These are phyloP conservation scores for Termitomyces sp. DNA, from an alignment of 768 basidiomycete species.

Conservation along the genomic window DNA sequence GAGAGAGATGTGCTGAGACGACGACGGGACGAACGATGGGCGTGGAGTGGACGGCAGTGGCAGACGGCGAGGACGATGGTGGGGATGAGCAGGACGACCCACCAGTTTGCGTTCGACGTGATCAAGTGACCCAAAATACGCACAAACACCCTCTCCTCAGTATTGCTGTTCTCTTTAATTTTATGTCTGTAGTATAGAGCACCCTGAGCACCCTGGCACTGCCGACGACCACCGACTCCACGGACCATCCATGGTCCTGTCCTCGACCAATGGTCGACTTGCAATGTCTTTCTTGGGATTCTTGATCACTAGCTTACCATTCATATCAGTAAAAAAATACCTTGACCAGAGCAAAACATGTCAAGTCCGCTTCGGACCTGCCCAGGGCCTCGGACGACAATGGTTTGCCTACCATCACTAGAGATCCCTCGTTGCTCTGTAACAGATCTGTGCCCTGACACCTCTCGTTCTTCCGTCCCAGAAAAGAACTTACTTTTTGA, in stretches of 20 bases:
- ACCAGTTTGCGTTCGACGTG: constrained; percentile 17
- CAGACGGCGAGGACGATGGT: background rate
- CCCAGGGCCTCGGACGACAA: too few species aligned
- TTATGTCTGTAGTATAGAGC: too few species aligned
- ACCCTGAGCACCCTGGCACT: too few species aligned
- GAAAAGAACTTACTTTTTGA: background rate
- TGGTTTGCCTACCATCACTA: background rate
- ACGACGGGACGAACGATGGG: background rate
- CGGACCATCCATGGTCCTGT: too few species aligned
- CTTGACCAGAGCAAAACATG: background rate
- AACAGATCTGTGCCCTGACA: background rate
- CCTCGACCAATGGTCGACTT: too few species aligned
- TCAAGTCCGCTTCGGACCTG: background rate
- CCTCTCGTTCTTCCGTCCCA: background rate
- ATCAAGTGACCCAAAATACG: constrained; percentile 35
- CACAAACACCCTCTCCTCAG: constrained; percentile 25
- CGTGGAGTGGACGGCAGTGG: background rate
- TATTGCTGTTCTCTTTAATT: too few species aligned
- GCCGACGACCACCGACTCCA: too few species aligned
- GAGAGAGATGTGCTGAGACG: background rate
- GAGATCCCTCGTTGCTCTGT: background rate
- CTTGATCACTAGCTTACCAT: too few species aligned
- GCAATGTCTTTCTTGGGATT: too few species aligned
- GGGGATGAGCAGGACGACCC: constrained; percentile 14
- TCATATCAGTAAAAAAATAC: too few species aligned